phyloP scores from a whole-genome alignment of 257 asterid genomes.

The Lavandula angustifolia region DNA sequence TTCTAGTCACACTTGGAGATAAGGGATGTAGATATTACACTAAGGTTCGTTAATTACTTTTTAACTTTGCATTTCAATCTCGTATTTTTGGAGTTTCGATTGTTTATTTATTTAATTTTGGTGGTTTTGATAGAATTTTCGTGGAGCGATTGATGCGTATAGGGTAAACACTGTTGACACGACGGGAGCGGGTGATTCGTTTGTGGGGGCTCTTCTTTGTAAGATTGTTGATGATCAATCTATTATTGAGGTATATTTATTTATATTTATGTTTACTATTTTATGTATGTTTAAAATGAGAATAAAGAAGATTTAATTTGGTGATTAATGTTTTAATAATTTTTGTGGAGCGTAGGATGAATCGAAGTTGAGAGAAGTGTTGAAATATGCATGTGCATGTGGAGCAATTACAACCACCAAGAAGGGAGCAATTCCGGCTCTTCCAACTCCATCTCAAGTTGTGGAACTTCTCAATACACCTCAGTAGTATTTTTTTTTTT shows the following conservation, averaged over 20 bases:
- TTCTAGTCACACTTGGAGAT: constrained; percentile 33
- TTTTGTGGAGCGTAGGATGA: constrained; percentile 49
- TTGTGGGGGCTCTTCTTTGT: constrained; percentile 47
- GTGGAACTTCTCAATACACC: constrained; percentile 35
- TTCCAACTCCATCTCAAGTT: constrained; percentile 63
- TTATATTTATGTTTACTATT: neutral
- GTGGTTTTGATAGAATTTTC: constrained; percentile 19
- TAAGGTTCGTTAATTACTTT: constrained; percentile 45
- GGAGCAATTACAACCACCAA: constrained; percentile 91
- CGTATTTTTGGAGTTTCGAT: too few species aligned
- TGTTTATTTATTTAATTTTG: too few species aligned
- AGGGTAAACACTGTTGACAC: constrained; percentile 45
- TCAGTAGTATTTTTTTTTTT: too few species aligned
- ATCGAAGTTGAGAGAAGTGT: constrained; percentile 56
- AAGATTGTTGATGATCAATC: constrained; percentile 47
- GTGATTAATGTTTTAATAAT: neutral
- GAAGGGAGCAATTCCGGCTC: constrained; percentile 92
- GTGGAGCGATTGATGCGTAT: constrained; percentile 36
- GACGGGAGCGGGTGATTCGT: constrained; percentile 57
- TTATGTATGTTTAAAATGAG: neutral
- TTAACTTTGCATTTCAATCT: neutral
- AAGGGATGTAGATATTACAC: constrained; percentile 71
- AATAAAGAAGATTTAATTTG: too few species aligned
- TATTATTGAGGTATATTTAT: constrained; percentile 33
- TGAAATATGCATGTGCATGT: constrained; percentile 78